Evolutionary conservation across 352 stramenopile species (phyloP).

Genomic region (Pythium myriotylum): DNA sequence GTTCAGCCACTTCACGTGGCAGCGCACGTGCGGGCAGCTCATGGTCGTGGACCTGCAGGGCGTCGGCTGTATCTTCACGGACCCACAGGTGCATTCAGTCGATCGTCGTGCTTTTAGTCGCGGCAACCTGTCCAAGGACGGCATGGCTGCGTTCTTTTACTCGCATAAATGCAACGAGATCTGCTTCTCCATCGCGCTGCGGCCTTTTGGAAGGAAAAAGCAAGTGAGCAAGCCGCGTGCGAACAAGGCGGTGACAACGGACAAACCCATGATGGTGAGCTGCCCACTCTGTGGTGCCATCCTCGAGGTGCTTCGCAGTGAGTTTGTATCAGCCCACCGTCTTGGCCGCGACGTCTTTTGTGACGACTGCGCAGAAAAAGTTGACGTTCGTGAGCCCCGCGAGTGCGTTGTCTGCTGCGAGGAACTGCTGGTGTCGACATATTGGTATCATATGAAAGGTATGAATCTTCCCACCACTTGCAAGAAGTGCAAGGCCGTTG

Average conservation of each 20-base stretch:
- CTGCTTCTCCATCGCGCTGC: constrained; percentile 30
- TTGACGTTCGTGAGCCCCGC: neutral
- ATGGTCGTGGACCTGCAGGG: constrained; percentile 51
- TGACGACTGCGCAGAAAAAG: neutral
- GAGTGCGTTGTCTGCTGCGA: constrained; percentile 17
- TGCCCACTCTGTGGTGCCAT: constrained; percentile 40
- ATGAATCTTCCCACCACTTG: constrained; percentile 28
- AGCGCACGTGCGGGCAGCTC: constrained; percentile 36
- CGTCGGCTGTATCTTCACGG: constrained; percentile 45
- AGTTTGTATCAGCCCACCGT: no score
- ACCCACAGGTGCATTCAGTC: constrained; percentile 47
- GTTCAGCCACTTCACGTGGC: constrained; percentile 49
- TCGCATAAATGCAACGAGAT: constrained; percentile 41
- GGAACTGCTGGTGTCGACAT: constrained; percentile 13
- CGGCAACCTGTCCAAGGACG: constrained; percentile 31
- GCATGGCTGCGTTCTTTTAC: constrained; percentile 42
- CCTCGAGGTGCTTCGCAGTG: constrained; percentile 21
- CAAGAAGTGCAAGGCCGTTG: constrained; percentile 29
- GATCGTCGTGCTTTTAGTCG: constrained; percentile 22
- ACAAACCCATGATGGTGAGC: constrained; percentile 33
- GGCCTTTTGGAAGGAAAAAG: no score
- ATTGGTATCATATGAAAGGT: constrained; percentile 41
- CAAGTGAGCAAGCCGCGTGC: no score
- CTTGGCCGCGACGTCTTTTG: neutral
- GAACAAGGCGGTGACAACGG: no score